A percentile compares a stretch with the other conserved stretches of the same genome.
phyloP scores from a whole-genome alignment of 1,284 basidiomycete genomes.

The Wallemia hederae region DNA sequence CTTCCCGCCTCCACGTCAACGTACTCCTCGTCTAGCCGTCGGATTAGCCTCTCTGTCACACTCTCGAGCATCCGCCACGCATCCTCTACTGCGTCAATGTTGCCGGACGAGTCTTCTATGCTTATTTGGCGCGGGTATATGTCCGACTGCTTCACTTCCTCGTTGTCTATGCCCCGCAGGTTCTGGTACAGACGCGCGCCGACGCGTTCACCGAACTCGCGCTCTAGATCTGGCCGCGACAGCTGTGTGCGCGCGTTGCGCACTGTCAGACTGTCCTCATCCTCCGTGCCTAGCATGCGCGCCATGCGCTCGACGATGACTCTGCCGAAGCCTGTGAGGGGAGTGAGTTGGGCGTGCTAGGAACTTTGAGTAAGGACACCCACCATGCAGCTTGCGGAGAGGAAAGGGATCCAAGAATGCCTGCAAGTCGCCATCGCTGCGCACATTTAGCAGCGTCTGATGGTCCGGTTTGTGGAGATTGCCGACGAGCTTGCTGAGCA shows the following conservation, averaged over 20 bases:
- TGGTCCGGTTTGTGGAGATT: not conserved
- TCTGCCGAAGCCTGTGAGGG: not conserved
- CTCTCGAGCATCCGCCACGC: not conserved
- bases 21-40: not conserved
- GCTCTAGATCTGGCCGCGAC: not conserved
- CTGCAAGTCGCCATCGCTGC: not conserved
- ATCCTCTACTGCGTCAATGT: not conserved
- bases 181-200: not conserved
- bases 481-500: not conserved
- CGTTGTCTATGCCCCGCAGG: not conserved
- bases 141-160: not conserved
- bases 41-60: not conserved
- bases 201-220: not conserved
- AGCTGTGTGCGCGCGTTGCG: not conserved
- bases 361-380: not conserved
- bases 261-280: not conserved
- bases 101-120: not conserved
- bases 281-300: not conserved
- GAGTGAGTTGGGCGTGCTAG: not conserved
- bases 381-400: not conserved
- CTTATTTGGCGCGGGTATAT: not conserved
- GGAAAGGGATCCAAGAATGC: not conserved
- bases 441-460: not conserved
- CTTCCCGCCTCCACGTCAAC: not conserved
- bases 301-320: not conserved